A percentile compares a stretch with the other conserved stretches of the same genome.
phyloP scores from a whole-genome alignment of 2,329 filamentous ascomycete species.

The Sordariomycetes sp. region DNA sequence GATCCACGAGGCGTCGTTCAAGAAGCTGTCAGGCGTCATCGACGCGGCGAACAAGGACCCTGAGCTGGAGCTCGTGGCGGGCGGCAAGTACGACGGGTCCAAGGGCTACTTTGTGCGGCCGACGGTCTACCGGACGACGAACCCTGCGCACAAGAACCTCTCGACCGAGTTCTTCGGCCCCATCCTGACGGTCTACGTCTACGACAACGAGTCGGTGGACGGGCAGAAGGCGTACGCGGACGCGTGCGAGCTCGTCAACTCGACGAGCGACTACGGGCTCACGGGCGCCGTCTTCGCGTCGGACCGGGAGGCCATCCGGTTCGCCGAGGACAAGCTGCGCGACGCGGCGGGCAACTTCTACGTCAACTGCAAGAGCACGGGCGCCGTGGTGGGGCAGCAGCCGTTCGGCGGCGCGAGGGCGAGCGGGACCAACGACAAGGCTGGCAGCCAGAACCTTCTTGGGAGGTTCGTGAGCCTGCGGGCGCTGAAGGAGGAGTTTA shows the following conservation, averaged over 20 bases:
- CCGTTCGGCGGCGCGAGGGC: constrained; percentile 57
- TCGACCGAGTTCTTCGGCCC: constrained; percentile 75
- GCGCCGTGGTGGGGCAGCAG: constrained; percentile 60
- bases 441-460: constrained; percentile 50
- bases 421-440: constrained; percentile 63
- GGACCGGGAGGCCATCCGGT: constrained; percentile 51
- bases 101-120: constrained; percentile 77
- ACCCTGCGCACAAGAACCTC: constrained; percentile 62
- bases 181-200: constrained; percentile 61
- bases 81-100: constrained; percentile 64
- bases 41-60: constrained; percentile 66
- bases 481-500: constrained; percentile 66
- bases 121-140: constrained; percentile 65
- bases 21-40: constrained; percentile 65
- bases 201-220: constrained; percentile 49
- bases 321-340: constrained; percentile 57
- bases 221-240: constrained; percentile 40
- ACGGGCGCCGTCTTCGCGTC: constrained; percentile 65
- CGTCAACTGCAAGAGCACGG: constrained; percentile 72
- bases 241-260: constrained; percentile 52
- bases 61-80: constrained; percentile 58
- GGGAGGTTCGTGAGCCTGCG: constrained; percentile 53
- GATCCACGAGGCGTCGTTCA: constrained; percentile 70
- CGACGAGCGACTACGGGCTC: constrained; percentile 62
- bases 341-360: constrained; percentile 76